These are phyloP conservation scores for Fraxinus excelsior DNA, from an alignment of 257 asterid genomes.

Conservation along the genomic window DNA sequence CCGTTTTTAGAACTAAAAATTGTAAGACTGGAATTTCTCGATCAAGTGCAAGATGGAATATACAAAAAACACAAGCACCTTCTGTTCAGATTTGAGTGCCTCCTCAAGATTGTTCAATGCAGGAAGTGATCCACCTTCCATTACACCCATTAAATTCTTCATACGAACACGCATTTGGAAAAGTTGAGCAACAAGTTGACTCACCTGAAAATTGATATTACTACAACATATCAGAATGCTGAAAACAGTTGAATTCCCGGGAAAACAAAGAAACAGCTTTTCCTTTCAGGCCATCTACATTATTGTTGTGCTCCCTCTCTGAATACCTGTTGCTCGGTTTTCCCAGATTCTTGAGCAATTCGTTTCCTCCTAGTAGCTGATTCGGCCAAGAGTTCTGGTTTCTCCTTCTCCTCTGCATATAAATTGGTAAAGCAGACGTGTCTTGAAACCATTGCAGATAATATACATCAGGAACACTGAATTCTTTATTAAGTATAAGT, in stretches of 20 bases:
- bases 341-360: constrained; percentile 85
- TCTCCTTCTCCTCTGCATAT: constrained; percentile 89
- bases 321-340: constrained; percentile 91
- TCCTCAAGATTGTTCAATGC: constrained; percentile 82
- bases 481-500: not conserved
- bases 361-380: constrained; percentile 78
- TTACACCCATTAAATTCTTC: constrained; percentile 96
- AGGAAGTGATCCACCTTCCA: constrained; percentile 96
- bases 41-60: not conserved
- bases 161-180: constrained; percentile 96
- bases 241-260: not conserved
- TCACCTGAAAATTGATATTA: constrained; percentile 52
- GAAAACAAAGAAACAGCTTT: not conserved
- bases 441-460: constrained; percentile 18
- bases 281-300: constrained; percentile 19
- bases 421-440: constrained; percentile 27
- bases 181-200: constrained; percentile 91
- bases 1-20: not conserved
- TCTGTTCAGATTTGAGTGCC: constrained; percentile 71
- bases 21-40: not conserved
- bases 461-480: constrained; percentile 15
- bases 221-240: constrained; percentile 14
- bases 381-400: constrained; percentile 92
- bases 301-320: not conserved
- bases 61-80: constrained; percentile 48